These are phyloP conservation scores for Epicoccum sorghinum DNA, from an alignment of 2,329 filamentous ascomycete genomes.

Conservation along the genomic window DNA sequence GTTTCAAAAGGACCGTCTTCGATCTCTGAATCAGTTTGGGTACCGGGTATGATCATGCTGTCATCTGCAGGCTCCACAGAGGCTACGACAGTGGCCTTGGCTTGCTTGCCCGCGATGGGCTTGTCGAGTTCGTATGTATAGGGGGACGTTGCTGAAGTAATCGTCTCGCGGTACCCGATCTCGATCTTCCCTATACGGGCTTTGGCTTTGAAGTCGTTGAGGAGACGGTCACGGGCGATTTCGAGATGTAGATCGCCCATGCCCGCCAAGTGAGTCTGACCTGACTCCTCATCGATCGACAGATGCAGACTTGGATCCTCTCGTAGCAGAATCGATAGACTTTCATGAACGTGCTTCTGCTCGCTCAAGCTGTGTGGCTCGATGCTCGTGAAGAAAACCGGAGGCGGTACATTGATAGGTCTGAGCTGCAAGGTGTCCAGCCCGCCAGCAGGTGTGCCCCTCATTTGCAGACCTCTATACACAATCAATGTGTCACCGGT, in stretches of 20 bases:
- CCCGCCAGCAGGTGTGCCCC: constrained; percentile 69
- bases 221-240: constrained; percentile 84
- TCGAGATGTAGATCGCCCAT: constrained; percentile 98
- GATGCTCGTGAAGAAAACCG: constrained; percentile 95
- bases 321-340: constrained; percentile 77
- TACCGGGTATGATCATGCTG: constrained; percentile 20
- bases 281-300: constrained; percentile 83
- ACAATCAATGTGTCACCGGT: constrained; percentile 92
- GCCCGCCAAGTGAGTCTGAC: constrained; percentile 89
- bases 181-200: constrained; percentile 87
- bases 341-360: constrained; percentile 78
- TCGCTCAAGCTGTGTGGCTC: constrained; percentile 80
- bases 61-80: constrained; percentile 65
- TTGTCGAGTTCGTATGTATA: constrained; percentile 74
- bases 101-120: constrained; percentile 77
- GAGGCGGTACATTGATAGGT: constrained; percentile 86
- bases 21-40: constrained; percentile 32
- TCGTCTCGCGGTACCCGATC: constrained; percentile 90
- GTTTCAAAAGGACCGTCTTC: constrained; percentile 38
- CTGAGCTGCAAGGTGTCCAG: constrained; percentile 80
- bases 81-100: constrained; percentile 77
- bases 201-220: constrained; percentile 87
- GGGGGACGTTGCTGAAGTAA: constrained; percentile 63
- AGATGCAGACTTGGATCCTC: constrained; percentile 94
- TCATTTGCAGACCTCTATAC: constrained; percentile 66